phyloP scores from a whole-genome alignment of 345 rosid genomes.

The Pelargonium nanum region DNA sequence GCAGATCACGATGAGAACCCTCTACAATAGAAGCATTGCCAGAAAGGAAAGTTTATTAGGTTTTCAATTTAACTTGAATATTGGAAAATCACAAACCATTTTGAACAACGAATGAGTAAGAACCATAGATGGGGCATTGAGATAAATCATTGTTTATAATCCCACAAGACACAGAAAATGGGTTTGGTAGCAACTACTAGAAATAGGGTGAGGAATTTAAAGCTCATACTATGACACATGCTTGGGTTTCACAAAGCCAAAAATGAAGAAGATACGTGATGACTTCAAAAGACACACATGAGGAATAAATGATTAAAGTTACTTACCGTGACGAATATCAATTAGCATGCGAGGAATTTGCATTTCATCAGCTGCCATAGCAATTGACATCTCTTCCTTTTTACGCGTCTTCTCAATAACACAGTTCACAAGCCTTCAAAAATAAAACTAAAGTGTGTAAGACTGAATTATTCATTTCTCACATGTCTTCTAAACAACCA shows the following conservation, averaged over 20 bases:
- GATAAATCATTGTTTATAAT: neutral
- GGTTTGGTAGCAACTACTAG: neutral
- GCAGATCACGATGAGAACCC: conserved; percentile 85
- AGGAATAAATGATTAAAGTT: conserved; percentile 7
- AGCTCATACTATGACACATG: neutral
- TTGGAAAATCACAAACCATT: conserved; percentile 1
- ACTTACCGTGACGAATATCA: conserved; percentile 89
- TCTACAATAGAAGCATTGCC: conserved; percentile 31
- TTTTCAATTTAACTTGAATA: neutral
- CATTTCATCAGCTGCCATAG: conserved; percentile 72
- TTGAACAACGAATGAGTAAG: neutral
- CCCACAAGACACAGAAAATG: neutral
- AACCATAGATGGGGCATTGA: neutral
- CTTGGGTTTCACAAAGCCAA: neutral
- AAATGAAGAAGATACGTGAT: neutral
- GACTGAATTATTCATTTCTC: neutral
- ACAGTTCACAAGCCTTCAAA: conserved; percentile 80
- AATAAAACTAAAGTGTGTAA: conserved; percentile 2
- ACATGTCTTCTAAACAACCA: neutral
- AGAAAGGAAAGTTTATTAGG: neutral
- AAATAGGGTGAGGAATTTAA: no score
- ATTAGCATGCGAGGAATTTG: conserved; percentile 78
- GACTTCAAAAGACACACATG: neutral
- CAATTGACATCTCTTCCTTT: conserved; percentile 58
- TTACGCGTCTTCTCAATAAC: conserved; percentile 78